These are phyloP conservation scores for Globisporangium alternatum DNA, from an alignment of 352 stramenopile genomes.

Conservation along the genomic window DNA sequence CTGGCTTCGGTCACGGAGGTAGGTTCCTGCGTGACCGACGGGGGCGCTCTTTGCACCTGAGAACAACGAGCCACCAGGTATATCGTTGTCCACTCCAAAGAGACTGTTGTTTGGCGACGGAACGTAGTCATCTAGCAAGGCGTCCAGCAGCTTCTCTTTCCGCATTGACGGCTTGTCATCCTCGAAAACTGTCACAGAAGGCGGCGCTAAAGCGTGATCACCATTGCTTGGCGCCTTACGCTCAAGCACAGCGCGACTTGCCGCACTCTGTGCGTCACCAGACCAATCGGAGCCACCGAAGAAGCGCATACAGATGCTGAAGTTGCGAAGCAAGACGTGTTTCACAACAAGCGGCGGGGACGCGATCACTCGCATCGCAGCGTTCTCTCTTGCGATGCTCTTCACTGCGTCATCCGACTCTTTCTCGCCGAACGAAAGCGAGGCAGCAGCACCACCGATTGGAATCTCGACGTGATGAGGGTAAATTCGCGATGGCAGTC, in stretches of 20 bases:
- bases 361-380: slow-evolving; percentile 38
- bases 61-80: slow-evolving; percentile 34
- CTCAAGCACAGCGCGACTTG: slow-evolving; percentile 22
- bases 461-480: slow-evolving; percentile 87
- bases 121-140: slow-evolving; percentile 83
- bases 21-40: slow-evolving; percentile 17
- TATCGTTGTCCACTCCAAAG: slow-evolving; percentile 38
- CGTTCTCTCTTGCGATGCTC: slow-evolving; percentile 65
- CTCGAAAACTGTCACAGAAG: background rate
- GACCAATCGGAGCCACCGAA: slow-evolving; percentile 86
- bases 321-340: slow-evolving; percentile 82
- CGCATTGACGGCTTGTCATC: slow-evolving; percentile 14
- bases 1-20: slow-evolving; percentile 29
- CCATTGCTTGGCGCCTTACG: background rate
- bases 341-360: slow-evolving; percentile 64
- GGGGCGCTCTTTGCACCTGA: slow-evolving; percentile 33
- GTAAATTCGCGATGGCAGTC: slow-evolving; percentile 73
- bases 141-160: slow-evolving; percentile 78
- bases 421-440: slow-evolving; percentile 83
- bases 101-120: slow-evolving; percentile 50
- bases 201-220: background rate
- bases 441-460: slow-evolving; percentile 74
- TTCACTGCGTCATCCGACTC: slow-evolving; percentile 74
- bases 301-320: slow-evolving; percentile 87
- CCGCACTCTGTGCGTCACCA: slow-evolving; percentile 43